Percentiles rank a stretch among this genome's conserved stretches.
phyloP scores from a whole-genome alignment of 495 filamentous ascomycete species.

The Xylaria grammica region DNA sequence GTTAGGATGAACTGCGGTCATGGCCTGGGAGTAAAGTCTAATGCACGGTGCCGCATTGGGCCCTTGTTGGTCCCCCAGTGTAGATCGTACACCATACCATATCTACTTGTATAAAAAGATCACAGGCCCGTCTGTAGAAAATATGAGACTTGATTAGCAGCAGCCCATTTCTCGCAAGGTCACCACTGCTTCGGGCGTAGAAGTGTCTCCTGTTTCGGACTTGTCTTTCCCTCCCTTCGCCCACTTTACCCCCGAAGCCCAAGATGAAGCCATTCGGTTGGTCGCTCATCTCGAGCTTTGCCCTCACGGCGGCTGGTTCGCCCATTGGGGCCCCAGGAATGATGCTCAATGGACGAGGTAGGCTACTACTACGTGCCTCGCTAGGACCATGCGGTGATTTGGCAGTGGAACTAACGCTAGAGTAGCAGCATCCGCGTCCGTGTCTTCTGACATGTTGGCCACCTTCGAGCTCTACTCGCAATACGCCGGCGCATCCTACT shows the following conservation, averaged over 20 bases:
- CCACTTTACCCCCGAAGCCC: constrained; percentile 1
- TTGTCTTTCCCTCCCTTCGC: neutral
- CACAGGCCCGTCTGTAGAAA: neutral
- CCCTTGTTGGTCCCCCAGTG: neutral
- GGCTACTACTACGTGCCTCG: constrained; percentile 1
- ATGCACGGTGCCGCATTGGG: neutral
- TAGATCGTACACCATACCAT: neutral
- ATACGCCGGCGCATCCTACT: constrained; percentile 74
- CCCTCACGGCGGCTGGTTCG: constrained; percentile 22
- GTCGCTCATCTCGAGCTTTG: constrained; percentile 27
- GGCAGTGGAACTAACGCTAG: no score
- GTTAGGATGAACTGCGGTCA: constrained; percentile 1
- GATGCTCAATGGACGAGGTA: constrained; percentile 4
- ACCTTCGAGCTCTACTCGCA: constrained; percentile 69
- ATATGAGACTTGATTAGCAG: neutral
- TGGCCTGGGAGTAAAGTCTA: neutral
- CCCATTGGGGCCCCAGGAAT: constrained; percentile 9
- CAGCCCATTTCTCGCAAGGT: neutral
- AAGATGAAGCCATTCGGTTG: constrained; percentile 31
- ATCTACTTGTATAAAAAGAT: constrained; percentile 1
- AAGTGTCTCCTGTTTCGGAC: neutral
- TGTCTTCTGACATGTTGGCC: constrained; percentile 45
- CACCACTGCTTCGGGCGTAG: neutral
- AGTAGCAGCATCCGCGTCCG: constrained; percentile 24
- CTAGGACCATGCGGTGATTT: no score